A percentile compares a stretch with the other conserved stretches of the same genome.
Conservation (phyloP, 2,329 filamentous ascomycete species). For the Colletotrichum somersetense region DNA sequence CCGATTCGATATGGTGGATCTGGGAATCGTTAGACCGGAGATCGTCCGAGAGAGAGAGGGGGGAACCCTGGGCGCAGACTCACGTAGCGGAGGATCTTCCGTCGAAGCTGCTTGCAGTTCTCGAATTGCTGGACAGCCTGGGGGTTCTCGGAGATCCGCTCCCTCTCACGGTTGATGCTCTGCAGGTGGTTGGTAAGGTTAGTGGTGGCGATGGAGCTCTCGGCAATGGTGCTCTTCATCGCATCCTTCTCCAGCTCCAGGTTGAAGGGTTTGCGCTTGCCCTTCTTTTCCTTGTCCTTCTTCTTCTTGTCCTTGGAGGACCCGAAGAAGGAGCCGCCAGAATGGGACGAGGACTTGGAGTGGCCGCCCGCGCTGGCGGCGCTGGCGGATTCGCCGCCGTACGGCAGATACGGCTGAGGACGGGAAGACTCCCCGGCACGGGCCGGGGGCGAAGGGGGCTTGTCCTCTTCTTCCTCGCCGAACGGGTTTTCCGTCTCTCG, state of each 20-base stretch:
- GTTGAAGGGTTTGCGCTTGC: slow-evolving; percentile 78
- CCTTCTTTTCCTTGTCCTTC: slow-evolving; percentile 65
- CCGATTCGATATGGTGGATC: slow-evolving; percentile 91
- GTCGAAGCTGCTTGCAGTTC: slow-evolving; percentile 84
- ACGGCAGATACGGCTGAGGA: slow-evolving; percentile 45
- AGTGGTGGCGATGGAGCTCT: slow-evolving; percentile 89
- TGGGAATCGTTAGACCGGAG: slow-evolving; percentile 49
- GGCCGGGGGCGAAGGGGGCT: slow-evolving; percentile 47
- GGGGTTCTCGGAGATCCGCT: slow-evolving; percentile 88
- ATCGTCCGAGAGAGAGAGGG: background rate
- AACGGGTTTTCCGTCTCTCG: slow-evolving; percentile 84
- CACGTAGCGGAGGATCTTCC: slow-evolving; percentile 87
- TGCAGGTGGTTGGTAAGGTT: slow-evolving; percentile 90
- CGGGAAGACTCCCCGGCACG: slow-evolving; percentile 43
- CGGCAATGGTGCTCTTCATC: slow-evolving; percentile 90
- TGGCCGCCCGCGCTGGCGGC: slow-evolving; percentile 43
- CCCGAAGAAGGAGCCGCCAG: slow-evolving; percentile 56
- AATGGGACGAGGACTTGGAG: slow-evolving; percentile 55
- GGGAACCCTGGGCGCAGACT: slow-evolving; percentile 45
- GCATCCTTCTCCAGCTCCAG: slow-evolving; percentile 88
- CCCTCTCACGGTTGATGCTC: slow-evolving; percentile 88
- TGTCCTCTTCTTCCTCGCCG: slow-evolving; percentile 73
- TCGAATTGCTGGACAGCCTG: slow-evolving; percentile 84
- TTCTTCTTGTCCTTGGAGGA: slow-evolving; percentile 63
- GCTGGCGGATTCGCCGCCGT: slow-evolving; percentile 43